Conservation (phyloP, 441 rosid species). For the Erysimum cheiri region DNA sequence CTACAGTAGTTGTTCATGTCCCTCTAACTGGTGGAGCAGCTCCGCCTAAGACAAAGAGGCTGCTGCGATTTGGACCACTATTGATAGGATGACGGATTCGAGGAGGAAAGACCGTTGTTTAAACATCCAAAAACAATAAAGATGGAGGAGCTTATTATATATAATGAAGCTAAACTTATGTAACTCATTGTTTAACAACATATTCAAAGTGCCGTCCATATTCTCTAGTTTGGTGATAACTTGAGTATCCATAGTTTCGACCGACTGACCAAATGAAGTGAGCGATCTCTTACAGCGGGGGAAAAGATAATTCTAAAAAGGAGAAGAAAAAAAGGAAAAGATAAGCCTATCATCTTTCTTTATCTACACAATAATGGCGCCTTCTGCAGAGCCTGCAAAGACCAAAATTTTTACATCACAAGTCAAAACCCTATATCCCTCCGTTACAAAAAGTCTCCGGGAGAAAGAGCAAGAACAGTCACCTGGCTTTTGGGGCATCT, state of each 20-base stretch:
- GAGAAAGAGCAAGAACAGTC: background rate
- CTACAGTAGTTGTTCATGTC: no score
- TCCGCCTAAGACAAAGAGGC: no score
- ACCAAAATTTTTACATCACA: conserved; percentile 6
- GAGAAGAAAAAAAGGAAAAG: background rate
- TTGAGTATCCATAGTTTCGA: conserved; percentile 24
- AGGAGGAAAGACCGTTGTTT: no score
- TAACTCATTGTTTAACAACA: conserved; percentile 2
- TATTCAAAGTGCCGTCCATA: conserved; percentile 5
- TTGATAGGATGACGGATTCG: no score
- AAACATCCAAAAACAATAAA: no score
- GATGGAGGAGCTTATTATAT: background rate
- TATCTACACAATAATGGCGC: conserved; percentile 37
- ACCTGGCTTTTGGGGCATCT: conserved; percentile 25
- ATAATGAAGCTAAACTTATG: background rate
- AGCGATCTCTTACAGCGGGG: background rate
- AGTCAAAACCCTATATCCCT: conserved; percentile 4
- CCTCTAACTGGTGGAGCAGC: no score
- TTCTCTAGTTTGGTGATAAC: conserved; percentile 22
- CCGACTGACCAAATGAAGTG: conserved; percentile 3
- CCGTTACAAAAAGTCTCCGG: background rate
- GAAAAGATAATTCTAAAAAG: conserved; percentile 5
- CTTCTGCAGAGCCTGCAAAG: conserved; percentile 33
- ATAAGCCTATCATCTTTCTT: conserved; percentile 33
- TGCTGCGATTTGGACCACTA: no score